Percentiles rank a stretch among this genome's conserved stretches.
Evolutionary conservation across 208 protist genomes (phyloP).

Genomic region (Trichomonas vaginalis): DNA sequence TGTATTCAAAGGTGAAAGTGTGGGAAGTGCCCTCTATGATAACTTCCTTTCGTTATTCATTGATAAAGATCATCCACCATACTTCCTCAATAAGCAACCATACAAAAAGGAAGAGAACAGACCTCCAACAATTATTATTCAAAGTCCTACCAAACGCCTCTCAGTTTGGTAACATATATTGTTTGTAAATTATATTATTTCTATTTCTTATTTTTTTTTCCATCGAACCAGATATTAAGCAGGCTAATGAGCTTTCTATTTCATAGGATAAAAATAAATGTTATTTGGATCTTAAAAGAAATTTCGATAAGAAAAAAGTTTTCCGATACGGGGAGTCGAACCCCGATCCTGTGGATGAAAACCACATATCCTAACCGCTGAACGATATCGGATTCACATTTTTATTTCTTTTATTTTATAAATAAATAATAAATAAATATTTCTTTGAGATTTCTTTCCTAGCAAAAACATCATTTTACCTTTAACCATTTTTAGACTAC

Average conservation of each 20-base stretch:
- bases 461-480: no score
- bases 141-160: not conserved
- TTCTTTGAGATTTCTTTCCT: no score
- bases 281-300: not conserved
- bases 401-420: not conserved
- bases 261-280: no score
- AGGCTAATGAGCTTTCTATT: no score
- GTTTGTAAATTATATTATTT: not conserved
- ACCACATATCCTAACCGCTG: not conserved
- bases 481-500: no score
- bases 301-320: not conserved
- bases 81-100: not conserved
- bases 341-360: not conserved
- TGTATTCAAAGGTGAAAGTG: not conserved
- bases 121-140: not conserved
- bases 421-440: no score
- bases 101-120: not conserved
- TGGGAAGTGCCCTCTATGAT: not conserved
- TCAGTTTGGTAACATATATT: not conserved
- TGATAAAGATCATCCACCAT: not conserved
- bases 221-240: no score
- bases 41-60: not conserved
- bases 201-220: not conserved
- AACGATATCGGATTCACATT: not conserved
- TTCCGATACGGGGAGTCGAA: not conserved